Conservation (phyloP, 2,329 filamentous ascomycete genomes). For the Ophiostoma novo-ulmi region DNA sequence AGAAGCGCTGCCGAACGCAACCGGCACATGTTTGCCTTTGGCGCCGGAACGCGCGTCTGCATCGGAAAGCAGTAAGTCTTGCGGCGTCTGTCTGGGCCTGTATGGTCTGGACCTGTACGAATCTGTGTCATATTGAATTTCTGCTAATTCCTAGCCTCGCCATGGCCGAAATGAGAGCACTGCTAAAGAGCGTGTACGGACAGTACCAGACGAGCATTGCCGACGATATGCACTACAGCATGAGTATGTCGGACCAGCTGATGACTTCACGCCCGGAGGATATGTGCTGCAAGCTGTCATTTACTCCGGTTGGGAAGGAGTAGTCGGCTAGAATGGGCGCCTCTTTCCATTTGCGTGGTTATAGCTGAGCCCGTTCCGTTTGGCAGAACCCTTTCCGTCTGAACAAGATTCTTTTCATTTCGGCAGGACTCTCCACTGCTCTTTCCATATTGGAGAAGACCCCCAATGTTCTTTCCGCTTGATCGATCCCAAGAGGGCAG, state of each 20-base stretch:
- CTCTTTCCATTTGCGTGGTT: not conserved
- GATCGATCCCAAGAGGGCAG: not conserved
- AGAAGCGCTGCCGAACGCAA: conserved; percentile 55
- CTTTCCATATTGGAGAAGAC: not conserved
- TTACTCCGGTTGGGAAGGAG: not conserved
- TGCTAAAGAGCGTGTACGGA: conserved; percentile 57
- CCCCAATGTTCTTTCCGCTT: not conserved
- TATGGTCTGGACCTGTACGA: not conserved
- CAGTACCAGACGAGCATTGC: conserved; percentile 50
- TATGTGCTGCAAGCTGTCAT: conserved; percentile 14
- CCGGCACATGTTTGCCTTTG: conserved; percentile 57
- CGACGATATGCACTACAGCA: conserved; percentile 49
- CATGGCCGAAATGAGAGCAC: conserved; percentile 60
- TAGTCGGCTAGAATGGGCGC: not conserved
- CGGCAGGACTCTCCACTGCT: not conserved
- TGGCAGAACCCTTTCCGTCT: not conserved
- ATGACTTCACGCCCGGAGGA: conserved; percentile 31
- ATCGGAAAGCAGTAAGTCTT: conserved; percentile 38
- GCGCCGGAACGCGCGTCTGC: conserved; percentile 58
- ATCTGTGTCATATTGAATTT: not conserved
- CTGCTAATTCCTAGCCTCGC: conserved; percentile 48
- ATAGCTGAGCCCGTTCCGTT: not conserved
- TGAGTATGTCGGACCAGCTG: conserved; percentile 61
- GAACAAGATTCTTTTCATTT: not conserved
- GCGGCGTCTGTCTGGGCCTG: not conserved